phyloP scores from a whole-genome alignment of 331 rosid genomes.

The Quercus tomentella region DNA sequence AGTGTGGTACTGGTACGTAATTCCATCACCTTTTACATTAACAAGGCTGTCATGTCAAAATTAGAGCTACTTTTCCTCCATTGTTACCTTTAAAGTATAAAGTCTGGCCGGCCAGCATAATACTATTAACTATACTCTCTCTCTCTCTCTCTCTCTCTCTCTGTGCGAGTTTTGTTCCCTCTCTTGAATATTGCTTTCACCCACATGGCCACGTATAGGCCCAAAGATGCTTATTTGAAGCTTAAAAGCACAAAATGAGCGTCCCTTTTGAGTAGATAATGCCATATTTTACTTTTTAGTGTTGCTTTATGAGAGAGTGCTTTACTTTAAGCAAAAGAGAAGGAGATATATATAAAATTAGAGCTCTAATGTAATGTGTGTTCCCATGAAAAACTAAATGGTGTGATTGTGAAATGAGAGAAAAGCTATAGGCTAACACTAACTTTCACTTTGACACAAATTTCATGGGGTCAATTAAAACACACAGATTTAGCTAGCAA shows the following conservation, averaged over 20 bases:
- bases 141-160: constrained; percentile 12
- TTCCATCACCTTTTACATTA: constrained; percentile 74
- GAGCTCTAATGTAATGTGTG: constrained; percentile 36
- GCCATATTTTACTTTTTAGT: constrained; percentile 96
- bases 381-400: constrained; percentile 29
- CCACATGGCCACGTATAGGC: constrained; percentile 96
- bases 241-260: constrained; percentile 92
- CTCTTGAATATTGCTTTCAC: constrained; percentile 67
- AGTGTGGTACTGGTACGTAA: constrained; percentile 67
- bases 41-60: constrained; percentile 96
- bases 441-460: constrained; percentile 49
- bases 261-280: constrained; percentile 99
- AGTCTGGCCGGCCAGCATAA: constrained; percentile 67
- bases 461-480: constrained; percentile 29
- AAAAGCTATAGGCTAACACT: constrained; percentile 26
- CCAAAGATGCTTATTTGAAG: constrained; percentile 92
- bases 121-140: constrained; percentile 38
- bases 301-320: constrained; percentile 70
- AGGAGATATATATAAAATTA: constrained; percentile 10
- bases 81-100: constrained; percentile 49
- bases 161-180: constrained; percentile 16
- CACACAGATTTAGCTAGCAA: constrained; percentile 18
- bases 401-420: constrained; percentile 43
- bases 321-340: constrained; percentile 79
- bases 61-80: constrained; percentile 70